Evolutionary conservation across 2,329 filamentous ascomycete species (phyloP).

Genomic region (Blastomyces silverae): DNA sequence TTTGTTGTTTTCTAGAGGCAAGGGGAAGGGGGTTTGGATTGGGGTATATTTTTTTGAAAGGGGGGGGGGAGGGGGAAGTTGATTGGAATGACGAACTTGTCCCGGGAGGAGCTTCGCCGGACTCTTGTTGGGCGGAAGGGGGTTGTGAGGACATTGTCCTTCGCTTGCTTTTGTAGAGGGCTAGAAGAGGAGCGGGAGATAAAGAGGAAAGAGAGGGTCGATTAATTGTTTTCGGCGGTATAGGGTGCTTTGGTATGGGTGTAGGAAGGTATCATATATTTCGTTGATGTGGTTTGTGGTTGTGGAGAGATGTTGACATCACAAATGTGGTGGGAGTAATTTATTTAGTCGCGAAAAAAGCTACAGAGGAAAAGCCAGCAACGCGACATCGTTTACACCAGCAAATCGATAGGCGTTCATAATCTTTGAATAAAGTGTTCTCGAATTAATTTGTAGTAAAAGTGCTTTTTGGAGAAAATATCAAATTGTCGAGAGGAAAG

Average conservation of each 20-base stretch:
- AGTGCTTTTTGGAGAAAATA: not conserved
- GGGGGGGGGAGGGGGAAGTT: not conserved
- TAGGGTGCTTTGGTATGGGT: not conserved
- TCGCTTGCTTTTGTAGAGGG: not conserved
- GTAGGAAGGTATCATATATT: not conserved
- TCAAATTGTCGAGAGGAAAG: not conserved
- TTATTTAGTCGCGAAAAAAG: not conserved
- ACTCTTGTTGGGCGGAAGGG: slow-evolving; percentile 28
- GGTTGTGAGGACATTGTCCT: slow-evolving; percentile 15
- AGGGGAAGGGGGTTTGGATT: not conserved
- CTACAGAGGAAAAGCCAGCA: not conserved
- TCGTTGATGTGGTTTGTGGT: not conserved
- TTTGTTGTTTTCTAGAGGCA: not conserved
- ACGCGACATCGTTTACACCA: not conserved
- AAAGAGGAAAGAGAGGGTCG: not conserved
- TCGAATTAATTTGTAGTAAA: not conserved
- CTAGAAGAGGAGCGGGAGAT: not conserved
- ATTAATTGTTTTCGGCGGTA: not conserved
- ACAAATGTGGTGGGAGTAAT: not conserved
- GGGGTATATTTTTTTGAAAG: not conserved
- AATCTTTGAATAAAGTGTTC: not conserved
- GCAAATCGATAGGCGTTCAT: not conserved
- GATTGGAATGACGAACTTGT: slow-evolving; percentile 11
- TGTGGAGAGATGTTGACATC: slow-evolving; percentile 1
- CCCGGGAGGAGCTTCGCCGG: slow-evolving; percentile 27